These are phyloP conservation scores for Candida sphagnicola DNA, from an alignment of 805 yeast species.

Conservation along the genomic window DNA sequence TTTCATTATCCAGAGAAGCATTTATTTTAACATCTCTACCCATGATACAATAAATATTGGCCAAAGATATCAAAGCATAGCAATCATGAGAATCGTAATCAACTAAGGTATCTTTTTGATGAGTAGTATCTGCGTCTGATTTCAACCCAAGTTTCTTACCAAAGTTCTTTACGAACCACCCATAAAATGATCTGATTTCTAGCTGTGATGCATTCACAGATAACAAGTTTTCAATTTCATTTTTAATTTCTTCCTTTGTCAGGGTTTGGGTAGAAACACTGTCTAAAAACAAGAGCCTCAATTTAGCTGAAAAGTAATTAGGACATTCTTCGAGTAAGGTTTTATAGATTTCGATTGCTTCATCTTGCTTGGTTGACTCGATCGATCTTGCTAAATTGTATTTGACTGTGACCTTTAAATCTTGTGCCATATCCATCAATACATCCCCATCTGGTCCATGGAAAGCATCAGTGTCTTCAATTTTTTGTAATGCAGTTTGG, in stretches of 20 bases:
- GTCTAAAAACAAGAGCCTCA: constrained; percentile 64
- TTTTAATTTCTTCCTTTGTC: constrained; percentile 43
- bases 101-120: constrained; percentile 80
- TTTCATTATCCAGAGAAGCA: constrained; percentile 43
- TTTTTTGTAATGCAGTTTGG: constrained; percentile 41
- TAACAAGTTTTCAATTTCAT: constrained; percentile 54
- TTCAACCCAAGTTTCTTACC: constrained; percentile 48
- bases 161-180: constrained; percentile 75
- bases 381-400: constrained; percentile 77
- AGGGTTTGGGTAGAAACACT: constrained; percentile 39
- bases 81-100: constrained; percentile 82
- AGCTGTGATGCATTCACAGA: constrained; percentile 54
- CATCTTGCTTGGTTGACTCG: constrained; percentile 44
- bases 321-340: constrained; percentile 60
- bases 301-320: constrained; percentile 66
- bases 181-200: constrained; percentile 86
- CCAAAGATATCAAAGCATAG: constrained; percentile 86
- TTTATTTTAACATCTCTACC: constrained; percentile 68
- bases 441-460: constrained; percentile 40
- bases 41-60: constrained; percentile 76
- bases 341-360: constrained; percentile 47
- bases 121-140: constrained; percentile 64
- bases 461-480: constrained; percentile 24
- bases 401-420: constrained; percentile 26
- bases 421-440: constrained; percentile 20